Conservation (phyloP, 1,284 basidiomycete genomes). For the Wolfiporia cocos region DNA sequence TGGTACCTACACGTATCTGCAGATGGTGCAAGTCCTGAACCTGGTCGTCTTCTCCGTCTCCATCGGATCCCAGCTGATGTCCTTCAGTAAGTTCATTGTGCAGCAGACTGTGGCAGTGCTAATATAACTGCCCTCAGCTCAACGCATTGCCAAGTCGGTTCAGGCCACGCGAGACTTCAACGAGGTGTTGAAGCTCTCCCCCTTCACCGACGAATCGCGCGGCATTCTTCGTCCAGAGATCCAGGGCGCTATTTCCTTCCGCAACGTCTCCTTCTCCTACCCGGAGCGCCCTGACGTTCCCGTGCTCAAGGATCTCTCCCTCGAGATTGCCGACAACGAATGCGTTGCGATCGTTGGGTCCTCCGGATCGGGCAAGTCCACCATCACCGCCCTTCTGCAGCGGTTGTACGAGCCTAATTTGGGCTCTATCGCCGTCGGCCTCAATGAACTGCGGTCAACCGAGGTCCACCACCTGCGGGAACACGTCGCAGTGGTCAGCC, state of each 20-base stretch:
- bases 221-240: constrained; percentile 65
- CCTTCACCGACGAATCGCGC: constrained; percentile 58
- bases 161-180: constrained; percentile 80
- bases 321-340: constrained; percentile 67
- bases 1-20: constrained; percentile 80
- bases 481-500: constrained; percentile 82
- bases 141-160: constrained; percentile 73
- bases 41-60: constrained; percentile 92
- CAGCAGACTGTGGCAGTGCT: constrained; percentile 7
- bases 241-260: constrained; percentile 61
- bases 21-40: constrained; percentile 88
- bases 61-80: constrained; percentile 85
- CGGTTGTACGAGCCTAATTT: constrained; percentile 75
- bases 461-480: constrained; percentile 74
- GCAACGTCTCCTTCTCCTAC: constrained; percentile 76
- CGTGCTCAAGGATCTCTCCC: constrained; percentile 62
- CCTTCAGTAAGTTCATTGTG: constrained; percentile 63
- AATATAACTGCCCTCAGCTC: constrained; percentile 39
- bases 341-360: constrained; percentile 85
- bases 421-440: constrained; percentile 61
- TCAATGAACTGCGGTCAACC: constrained; percentile 42
- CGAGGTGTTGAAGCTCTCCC: constrained; percentile 55
- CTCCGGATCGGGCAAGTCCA: constrained; percentile 89
- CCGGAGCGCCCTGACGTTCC: constrained; percentile 71
- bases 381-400: constrained; percentile 78